These are phyloP conservation scores for Talaromyces sp. DNA, from an alignment of 2,329 filamentous ascomycete genomes.

Conservation along the genomic window DNA sequence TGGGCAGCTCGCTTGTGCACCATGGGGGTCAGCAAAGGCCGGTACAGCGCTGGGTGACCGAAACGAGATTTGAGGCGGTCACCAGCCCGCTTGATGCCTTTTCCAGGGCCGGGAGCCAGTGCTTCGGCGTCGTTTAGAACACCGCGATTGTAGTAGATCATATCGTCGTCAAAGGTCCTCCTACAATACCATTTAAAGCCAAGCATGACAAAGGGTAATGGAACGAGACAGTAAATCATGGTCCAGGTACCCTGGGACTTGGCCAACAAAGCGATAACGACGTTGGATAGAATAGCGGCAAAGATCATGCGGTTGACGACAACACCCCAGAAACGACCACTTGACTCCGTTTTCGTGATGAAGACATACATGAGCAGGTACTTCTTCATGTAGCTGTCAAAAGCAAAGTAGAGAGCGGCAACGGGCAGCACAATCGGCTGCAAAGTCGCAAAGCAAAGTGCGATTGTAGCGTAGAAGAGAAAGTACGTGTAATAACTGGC, in stretches of 20 bases:
- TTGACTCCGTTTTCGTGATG: slow-evolving; percentile 93
- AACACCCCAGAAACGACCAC: slow-evolving; percentile 85
- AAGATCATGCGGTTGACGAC: slow-evolving; percentile 92
- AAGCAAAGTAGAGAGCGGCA: slow-evolving; percentile 78
- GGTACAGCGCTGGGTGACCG: slow-evolving; percentile 85
- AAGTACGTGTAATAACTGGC: slow-evolving; percentile 98
- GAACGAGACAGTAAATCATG: slow-evolving; percentile 64
- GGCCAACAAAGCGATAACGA: slow-evolving; percentile 70
- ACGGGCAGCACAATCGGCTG: slow-evolving; percentile 84
- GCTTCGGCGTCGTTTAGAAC: slow-evolving; percentile 50
- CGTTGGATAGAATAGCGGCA: slow-evolving; percentile 68
- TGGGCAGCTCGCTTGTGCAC: slow-evolving; percentile 87
- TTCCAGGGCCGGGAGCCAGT: slow-evolving; percentile 25
- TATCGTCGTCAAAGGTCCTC: slow-evolving; percentile 67
- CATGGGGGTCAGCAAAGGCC: slow-evolving; percentile 88
- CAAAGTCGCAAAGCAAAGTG: slow-evolving; percentile 74
- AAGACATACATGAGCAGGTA: slow-evolving; percentile 93
- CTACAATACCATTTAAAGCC: slow-evolving; percentile 84
- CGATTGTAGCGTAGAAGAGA: slow-evolving; percentile 86
- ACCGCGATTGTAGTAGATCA: slow-evolving; percentile 71
- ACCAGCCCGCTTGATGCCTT: slow-evolving; percentile 40
- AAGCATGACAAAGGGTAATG: slow-evolving; percentile 71
- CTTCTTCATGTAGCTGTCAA: slow-evolving; percentile 90
- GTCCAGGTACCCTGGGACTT: slow-evolving; percentile 61
- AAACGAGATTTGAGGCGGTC: slow-evolving; percentile 70